Base-by-base conservation (phyloP, 129 eudicot species). In the Helianthus tuberosus region DNA sequence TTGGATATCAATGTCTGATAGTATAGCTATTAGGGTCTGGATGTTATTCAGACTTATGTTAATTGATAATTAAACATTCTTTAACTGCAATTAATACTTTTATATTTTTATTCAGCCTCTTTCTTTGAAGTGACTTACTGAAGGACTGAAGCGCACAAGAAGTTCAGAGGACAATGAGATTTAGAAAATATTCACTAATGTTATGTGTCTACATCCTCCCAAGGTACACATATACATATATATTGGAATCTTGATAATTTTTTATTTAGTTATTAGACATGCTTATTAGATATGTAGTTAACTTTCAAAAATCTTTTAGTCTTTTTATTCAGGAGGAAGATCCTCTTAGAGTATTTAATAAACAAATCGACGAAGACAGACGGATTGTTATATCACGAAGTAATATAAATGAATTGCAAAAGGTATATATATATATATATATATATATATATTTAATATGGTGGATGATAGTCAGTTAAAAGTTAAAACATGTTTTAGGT, bases 311-410 rank as follows among this genome's bases (percentile, higher is more conserved):
- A 15, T 25, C 13, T 48, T 20, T 27, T 43, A 52, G 9, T 7
- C 16, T 69, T 8, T 57, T 11, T 46, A 20, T 43, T 77, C 69
- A 95, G 93, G 94, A 95, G 78, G 99, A 95, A 71, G 99, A 95
- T 62, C 84, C 83, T 32, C 93, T 89, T 76, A 77, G 69, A 77
- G 69, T 68, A 58, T 77, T 93, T 49, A 90, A 84, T 81, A 90
- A 93, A 78, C 98, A 90, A 83, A 85, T 93, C 69, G 93, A 93
- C 60, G 98, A 90, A 83, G 98, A 93, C 80, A 81, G 93, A 81
- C 86, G 83, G 77, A 93, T 93, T 67, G 93, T 90, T 57, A 88
- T 90, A 72, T 83, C 98, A 17, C 84, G 98, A 62, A 93, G 93
- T 83, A 93, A 93, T 82, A 74, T 93, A 69, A 78, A 68, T 79